phyloP scores from a whole-genome alignment of 2,329 filamentous ascomycete genomes.

The Sarocladium strictum region DNA sequence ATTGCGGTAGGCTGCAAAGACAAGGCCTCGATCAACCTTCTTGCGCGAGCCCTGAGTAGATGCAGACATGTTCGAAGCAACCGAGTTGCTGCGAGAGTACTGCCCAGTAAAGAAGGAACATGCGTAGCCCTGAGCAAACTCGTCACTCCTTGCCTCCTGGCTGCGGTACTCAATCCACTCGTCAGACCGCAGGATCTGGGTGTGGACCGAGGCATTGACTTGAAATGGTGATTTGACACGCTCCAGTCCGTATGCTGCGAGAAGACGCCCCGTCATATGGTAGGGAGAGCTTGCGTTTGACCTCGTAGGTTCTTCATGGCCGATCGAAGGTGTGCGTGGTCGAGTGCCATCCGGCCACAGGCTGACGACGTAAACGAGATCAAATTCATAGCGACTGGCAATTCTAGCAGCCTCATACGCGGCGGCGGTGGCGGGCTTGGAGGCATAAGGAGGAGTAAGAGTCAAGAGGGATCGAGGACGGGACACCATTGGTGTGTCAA shows the following conservation, averaged over 20 bases:
- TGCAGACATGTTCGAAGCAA: conserved; percentile 5
- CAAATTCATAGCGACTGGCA: conserved; percentile 49
- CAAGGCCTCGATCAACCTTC: conserved; percentile 43
- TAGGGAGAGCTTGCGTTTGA: conserved; percentile 12
- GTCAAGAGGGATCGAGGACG: conserved; percentile 29
- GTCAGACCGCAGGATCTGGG: conserved; percentile 40
- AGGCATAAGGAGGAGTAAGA: conserved; percentile 37
- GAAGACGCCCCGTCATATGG: conserved; percentile 41
- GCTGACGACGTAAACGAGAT: conserved; percentile 53
- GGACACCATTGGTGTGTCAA: neutral
- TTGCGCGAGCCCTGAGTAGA: conserved; percentile 3
- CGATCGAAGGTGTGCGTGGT: conserved; percentile 11
- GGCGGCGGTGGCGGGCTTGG: conserved; percentile 38
- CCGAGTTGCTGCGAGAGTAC: conserved; percentile 14
- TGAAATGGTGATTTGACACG: conserved; percentile 46
- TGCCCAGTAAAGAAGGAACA: conserved; percentile 45
- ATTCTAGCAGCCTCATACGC: conserved; percentile 51
- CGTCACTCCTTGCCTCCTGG: conserved; percentile 31
- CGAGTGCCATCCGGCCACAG: conserved; percentile 40
- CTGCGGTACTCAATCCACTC: conserved; percentile 50
- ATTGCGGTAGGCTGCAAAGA: conserved; percentile 51
- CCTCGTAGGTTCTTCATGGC: conserved; percentile 11
- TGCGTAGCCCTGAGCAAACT: conserved; percentile 47
- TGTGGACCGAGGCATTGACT: conserved; percentile 43
- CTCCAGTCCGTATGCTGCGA: conserved; percentile 49